phyloP scores from a whole-genome alignment of 192 early-diverging fungal species.

The Umbelopsis sp. region DNA sequence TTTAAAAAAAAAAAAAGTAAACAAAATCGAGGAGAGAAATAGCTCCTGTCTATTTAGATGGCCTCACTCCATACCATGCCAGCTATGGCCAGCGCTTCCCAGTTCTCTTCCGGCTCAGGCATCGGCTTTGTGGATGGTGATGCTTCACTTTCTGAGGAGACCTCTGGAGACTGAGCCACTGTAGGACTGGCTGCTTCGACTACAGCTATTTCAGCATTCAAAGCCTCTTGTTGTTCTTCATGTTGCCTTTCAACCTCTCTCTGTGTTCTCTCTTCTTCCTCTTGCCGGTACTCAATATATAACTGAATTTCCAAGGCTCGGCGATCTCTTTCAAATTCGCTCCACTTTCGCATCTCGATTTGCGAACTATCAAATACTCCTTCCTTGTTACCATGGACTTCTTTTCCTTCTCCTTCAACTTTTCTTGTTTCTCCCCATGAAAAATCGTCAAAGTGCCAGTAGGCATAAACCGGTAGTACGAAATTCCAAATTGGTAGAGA shows the following conservation, averaged over 20 bases:
- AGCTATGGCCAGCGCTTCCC: neutral
- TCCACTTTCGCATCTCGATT: constrained; percentile 81
- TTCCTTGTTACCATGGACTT: constrained; percentile 63
- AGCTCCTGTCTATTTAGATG: neutral
- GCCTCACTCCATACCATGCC: constrained; percentile 9
- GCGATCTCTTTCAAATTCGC: constrained; percentile 70
- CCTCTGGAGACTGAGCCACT: neutral
- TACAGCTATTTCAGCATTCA: neutral
- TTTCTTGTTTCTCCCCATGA: constrained; percentile 83
- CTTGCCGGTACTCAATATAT: neutral
- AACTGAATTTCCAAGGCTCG: constrained; percentile 18
- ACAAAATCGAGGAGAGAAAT: too few relatives aligned
- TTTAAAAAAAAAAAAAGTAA: too few relatives aligned
- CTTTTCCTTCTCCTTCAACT: constrained; percentile 62
- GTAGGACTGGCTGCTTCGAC: neutral
- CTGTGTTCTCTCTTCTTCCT: neutral
- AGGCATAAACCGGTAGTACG: constrained; percentile 74
- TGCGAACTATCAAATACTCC: constrained; percentile 74
- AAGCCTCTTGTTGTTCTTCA: neutral
- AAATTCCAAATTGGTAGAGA: constrained; percentile 82
- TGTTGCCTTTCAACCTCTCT: neutral
- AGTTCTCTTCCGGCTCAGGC: constrained; percentile 1
- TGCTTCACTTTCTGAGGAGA: neutral
- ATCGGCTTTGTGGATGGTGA: neutral
- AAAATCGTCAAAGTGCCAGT: constrained; percentile 90